Conservation (phyloP, 2,329 filamentous ascomycete species). For the Onygenales sp. region DNA sequence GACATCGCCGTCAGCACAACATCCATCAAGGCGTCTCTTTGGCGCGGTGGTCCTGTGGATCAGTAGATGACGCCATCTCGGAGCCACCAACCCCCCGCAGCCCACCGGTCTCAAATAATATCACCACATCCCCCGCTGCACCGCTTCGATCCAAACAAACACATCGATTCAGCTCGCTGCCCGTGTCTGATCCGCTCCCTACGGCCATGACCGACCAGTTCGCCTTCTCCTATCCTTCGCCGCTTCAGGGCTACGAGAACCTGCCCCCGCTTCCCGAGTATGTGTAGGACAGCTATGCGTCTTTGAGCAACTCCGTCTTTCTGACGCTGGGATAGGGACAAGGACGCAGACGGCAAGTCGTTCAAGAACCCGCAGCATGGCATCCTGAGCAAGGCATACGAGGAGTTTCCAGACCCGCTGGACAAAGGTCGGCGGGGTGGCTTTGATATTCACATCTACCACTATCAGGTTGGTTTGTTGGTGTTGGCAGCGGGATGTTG, state of each 20-base stretch:
- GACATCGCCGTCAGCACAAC: neutral
- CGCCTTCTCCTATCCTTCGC: conserved; percentile 46
- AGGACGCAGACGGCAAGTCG: conserved; percentile 66
- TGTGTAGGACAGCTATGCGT: conserved; percentile 11
- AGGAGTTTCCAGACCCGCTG: conserved; percentile 58
- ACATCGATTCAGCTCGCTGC: neutral
- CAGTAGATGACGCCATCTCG: too few species aligned
- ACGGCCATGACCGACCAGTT: conserved; percentile 41
- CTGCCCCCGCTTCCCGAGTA: conserved; percentile 38
- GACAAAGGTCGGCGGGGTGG: conserved; percentile 57
- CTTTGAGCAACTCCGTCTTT: neutral
- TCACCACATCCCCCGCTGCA: neutral
- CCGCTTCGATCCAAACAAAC: neutral
- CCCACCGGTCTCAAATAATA: neutral
- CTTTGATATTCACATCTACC: conserved; percentile 85
- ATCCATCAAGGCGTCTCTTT: neutral
- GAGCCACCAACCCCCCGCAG: too few species aligned
- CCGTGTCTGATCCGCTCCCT: neutral
- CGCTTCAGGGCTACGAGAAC: conserved; percentile 43
- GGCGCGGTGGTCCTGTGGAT: too few species aligned
- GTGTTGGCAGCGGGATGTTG: conserved; percentile 5
- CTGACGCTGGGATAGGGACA: conserved; percentile 36
- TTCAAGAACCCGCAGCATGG: conserved; percentile 56
- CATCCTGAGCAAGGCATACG: conserved; percentile 54
- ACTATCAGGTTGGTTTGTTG: conserved; percentile 44